Base-by-base conservation (phyloP, 306 rosid genomes). In the Cucumis sativus region DNA sequence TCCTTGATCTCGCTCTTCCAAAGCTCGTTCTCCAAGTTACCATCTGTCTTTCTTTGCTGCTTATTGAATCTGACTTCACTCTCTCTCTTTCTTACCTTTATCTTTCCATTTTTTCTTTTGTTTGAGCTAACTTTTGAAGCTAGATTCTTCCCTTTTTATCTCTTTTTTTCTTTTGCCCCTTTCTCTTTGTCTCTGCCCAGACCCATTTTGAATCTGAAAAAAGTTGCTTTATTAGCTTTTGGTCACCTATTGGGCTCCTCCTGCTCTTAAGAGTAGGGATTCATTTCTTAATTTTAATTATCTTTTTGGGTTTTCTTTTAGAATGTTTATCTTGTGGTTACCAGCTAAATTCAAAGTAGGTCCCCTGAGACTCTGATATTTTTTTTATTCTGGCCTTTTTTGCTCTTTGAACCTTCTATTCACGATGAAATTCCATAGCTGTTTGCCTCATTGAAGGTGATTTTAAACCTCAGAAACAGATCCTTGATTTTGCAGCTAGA, bases 61-160 rank as follows among this genome's bases (percentile, higher is more conserved):
- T 81, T 41, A 10, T 73, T 68, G 83, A 80, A 82, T 86, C 87
- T 67, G 77, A 77, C 80, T 77, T 60, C 49, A 75, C 60, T 76
- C 62, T n/a, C 75, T 35, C 64, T 61, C 77, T 60, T 40, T 3
- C 65, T 21, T 55, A 2, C 15, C 39, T 33, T 39, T 63, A 33
- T 21, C 59, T 64, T n/a, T 45, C 51, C 15, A 11, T 8, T 9
- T 71, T 17, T 33, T 17, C 70, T 64, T 64, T 71, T 71, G 39
- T 17, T 54, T 49, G 41, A 49, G 59, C 14, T 4, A 71, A 49
- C 77, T 52, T 73, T 73, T 51, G 25, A 28, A 73, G 59, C 62
- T 52, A 73, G 77, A 73, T 73, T 73, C 77, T 73, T 52, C 41
- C 10, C 77, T 73, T 73, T 73, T 73, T 73, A 73, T 73, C 77